These are phyloP conservation scores for Plantago lanceolata DNA, from an alignment of 305 asterid species.

Conservation along the genomic window DNA sequence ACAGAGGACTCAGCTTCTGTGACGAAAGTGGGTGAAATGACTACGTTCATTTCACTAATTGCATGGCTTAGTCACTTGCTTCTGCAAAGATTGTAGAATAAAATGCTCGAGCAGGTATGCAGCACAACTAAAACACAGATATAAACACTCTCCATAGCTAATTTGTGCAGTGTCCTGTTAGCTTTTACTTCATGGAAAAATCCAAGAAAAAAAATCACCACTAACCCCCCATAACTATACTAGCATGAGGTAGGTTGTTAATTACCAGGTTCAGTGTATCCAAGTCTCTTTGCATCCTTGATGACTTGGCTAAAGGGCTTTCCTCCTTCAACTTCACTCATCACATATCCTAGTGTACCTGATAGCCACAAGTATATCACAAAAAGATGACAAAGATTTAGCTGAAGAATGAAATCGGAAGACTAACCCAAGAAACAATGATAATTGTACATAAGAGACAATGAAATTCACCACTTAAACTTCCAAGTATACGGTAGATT, in stretches of 20 bases:
- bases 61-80: conserved; percentile 7
- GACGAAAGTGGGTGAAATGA: conserved; percentile 3
- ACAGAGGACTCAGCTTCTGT: conserved; percentile 11
- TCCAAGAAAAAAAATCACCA: not conserved
- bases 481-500: conserved; percentile 67
- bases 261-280: conserved; percentile 95
- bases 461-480: conserved; percentile 66
- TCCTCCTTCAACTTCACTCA: conserved; percentile 90
- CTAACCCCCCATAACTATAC: not conserved
- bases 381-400: conserved; percentile 21
- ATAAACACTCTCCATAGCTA: not conserved
- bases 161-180: conserved; percentile 6
- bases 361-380: conserved; percentile 22
- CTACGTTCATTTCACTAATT: conserved; percentile 10
- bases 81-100: not conserved
- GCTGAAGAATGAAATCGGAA: conserved; percentile 5
- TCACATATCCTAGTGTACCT: conserved; percentile 97
- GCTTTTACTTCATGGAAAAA: not conserved
- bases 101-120: not conserved
- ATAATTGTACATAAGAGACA: not conserved
- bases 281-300: conserved; percentile 75
- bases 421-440: not conserved
- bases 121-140: conserved; percentile 13
- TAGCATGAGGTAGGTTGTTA: conserved; percentile 14
- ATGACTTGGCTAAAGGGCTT: conserved; percentile 84